Evolutionary conservation across 1,284 basidiomycete species (phyloP).

Genomic region (Ustilago esculenta): DNA sequence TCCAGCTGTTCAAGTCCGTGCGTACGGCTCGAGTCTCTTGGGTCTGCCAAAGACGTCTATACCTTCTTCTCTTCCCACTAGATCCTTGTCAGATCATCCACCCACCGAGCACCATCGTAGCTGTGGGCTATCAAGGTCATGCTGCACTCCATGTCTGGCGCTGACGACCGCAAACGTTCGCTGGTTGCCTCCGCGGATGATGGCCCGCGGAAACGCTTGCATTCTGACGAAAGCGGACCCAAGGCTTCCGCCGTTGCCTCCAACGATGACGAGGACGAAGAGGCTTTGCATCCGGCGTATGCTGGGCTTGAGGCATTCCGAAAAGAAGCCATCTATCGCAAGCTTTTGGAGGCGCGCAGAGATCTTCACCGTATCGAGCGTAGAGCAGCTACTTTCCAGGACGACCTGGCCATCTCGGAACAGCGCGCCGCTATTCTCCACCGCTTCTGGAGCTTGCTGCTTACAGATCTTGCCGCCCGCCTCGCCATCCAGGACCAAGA

Average conservation of each 20-base stretch:
- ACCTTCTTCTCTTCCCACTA: no score
- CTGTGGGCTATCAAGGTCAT: slow-evolving; percentile 6
- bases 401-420: slow-evolving; percentile 38
- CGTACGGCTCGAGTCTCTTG: no score
- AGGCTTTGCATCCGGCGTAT: slow-evolving; percentile 30
- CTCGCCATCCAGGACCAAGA: slow-evolving; percentile 40
- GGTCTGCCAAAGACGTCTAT: no score
- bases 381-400: slow-evolving; percentile 17
- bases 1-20: no score
- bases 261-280: slow-evolving; percentile 39
- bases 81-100: background rate
- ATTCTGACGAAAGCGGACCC: slow-evolving; percentile 21
- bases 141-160: slow-evolving; percentile 39
- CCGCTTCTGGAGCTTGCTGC: slow-evolving; percentile 50
- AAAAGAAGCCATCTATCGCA: slow-evolving; percentile 64
- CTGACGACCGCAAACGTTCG: slow-evolving; percentile 56
- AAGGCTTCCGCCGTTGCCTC: slow-evolving; percentile 21
- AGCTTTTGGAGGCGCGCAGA: slow-evolving; percentile 55
- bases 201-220: slow-evolving; percentile 42
- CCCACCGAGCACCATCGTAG: background rate
- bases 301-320: slow-evolving; percentile 49
- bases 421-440: slow-evolving; percentile 40
- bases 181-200: slow-evolving; percentile 25
- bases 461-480: slow-evolving; percentile 31
- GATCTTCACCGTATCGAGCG: slow-evolving; percentile 44